Base-by-base conservation (phyloP, 2,329 filamentous ascomycete species). In the Ceratocystis cubensis region DNA sequence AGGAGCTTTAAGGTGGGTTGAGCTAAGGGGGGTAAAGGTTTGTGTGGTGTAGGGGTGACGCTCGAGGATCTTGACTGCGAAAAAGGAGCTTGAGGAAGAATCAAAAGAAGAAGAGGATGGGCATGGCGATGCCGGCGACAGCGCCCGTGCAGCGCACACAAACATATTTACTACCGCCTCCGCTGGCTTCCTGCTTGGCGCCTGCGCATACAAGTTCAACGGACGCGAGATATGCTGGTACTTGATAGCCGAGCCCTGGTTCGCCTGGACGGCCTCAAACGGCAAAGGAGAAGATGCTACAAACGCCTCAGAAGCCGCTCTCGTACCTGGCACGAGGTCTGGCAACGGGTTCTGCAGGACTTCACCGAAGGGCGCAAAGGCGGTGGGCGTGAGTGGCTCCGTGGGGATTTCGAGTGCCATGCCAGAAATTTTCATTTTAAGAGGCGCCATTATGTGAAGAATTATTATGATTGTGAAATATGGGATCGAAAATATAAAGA, bases 1-100 rank as follows among this genome's bases (percentile, higher is more conserved):
- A 4, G 74, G 72, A 10, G 75, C 71, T 15, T 30, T 20, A 15
- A 6, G 15, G 56, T 37, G 25, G 2, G 8, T 10, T 61, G 73
- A 73, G n/a, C 77, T 76, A 63, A 96, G 78, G 0, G 94, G 94
- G 56, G 89, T 82, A 75, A 99, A 97, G 0, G 91, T 96, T 78
- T 99, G 94, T 1, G 89, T 89, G 1, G 94, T 97, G 76, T 86
- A 97, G 0, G 94, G 93, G 75, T 99, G 94, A 48, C 94, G 82
- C 75, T 99, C 94, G 37, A 97, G 83, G 67, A 96, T 83, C 22
- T 77, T 76, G 65, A 96, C 73, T 25, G 71, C 79, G 73, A 96
- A 89, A 3, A 82, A 68, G 1, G 71, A 68, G 63, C 59, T 59
- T 28, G 44, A 64, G 41, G 33, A 64, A 22, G 61, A 17, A 20